phyloP scores from a whole-genome alignment of 73 alveolate genomes.

The Tetrahymena elliotti region DNA sequence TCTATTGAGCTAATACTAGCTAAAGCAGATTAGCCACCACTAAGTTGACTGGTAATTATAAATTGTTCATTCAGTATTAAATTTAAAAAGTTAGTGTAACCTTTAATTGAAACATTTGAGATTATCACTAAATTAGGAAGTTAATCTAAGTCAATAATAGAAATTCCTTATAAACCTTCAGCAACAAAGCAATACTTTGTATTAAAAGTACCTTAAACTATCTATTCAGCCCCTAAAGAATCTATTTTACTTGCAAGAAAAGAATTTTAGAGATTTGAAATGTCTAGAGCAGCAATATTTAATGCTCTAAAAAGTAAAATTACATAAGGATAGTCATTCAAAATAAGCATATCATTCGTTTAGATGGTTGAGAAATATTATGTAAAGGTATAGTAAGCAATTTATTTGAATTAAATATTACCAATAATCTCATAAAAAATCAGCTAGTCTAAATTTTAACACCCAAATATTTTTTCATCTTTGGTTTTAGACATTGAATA shows the following conservation, averaged over 20 bases:
- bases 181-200: background rate
- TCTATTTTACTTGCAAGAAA: background rate
- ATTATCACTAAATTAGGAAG: background rate
- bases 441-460: background rate
- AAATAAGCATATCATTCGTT: background rate
- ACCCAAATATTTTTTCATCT: background rate
- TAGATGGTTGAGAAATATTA: background rate
- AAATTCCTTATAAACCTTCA: background rate
- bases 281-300: background rate
- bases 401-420: background rate
- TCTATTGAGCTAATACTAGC: background rate
- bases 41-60: background rate
- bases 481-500: background rate
- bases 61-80: background rate
- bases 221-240: background rate
- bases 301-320: background rate
- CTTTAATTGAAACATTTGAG: background rate
- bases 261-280: background rate
- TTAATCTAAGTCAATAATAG: background rate
- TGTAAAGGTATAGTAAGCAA: background rate
- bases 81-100: background rate
- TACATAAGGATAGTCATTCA: background rate
- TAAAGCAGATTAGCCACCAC: background rate
- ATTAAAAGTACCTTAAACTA: background rate
- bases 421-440: background rate